Evolutionary conservation across 176 grass and related monocot species (phyloP).

Genomic region (Musa schizocarpa): DNA sequence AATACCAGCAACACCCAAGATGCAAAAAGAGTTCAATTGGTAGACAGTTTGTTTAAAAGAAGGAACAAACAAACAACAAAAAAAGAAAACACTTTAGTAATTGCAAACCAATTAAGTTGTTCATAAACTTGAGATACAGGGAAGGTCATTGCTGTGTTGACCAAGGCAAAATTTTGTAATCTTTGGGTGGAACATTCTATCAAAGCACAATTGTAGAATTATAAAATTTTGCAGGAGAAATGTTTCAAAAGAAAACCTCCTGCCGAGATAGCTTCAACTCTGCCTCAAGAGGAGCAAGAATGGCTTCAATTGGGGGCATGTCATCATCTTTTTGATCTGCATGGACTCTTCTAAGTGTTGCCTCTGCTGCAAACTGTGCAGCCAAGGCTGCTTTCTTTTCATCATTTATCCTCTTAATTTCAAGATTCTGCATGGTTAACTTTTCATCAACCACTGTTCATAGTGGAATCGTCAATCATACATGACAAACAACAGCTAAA

Average conservation of each 20-base stretch:
- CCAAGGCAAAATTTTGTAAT: not conserved
- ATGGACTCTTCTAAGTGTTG: slow-evolving; percentile 89
- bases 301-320: slow-evolving; percentile 99
- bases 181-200: not conserved
- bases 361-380: slow-evolving; percentile 93
- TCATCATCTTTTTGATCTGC: slow-evolving; percentile 97
- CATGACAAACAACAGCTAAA: slow-evolving; percentile 6
- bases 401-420: slow-evolving; percentile 94
- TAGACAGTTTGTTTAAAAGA: not conserved
- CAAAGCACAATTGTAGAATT: not conserved
- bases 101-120: not conserved
- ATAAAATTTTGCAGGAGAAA: not conserved
- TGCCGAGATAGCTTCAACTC: slow-evolving; percentile 86
- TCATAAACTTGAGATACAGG: not conserved
- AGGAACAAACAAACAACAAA: not conserved
- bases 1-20: not conserved
- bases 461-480: not conserved
- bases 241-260: slow-evolving; percentile 43
- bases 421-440: slow-evolving; percentile 63
- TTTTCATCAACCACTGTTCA: slow-evolving; percentile 14
- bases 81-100: not conserved
- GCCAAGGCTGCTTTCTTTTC: slow-evolving; percentile 82
- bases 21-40: not conserved
- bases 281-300: slow-evolving; percentile 97
- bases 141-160: not conserved